Conservation (phyloP, 176 grass and related monocot genomes). For the Oryza glaberrima region DNA sequence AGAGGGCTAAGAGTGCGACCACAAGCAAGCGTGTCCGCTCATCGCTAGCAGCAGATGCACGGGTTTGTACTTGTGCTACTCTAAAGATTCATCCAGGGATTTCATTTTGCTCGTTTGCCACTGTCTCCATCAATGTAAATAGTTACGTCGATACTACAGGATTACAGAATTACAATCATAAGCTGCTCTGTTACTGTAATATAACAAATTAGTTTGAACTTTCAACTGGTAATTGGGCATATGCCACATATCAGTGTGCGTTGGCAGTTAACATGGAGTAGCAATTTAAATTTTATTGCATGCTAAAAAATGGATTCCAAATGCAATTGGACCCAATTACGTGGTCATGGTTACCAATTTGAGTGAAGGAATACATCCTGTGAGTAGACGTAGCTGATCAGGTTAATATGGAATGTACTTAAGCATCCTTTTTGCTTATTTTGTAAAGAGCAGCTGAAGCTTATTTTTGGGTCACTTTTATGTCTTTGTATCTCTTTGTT, state of each 20-base stretch:
- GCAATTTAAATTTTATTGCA: not conserved
- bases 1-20: slow-evolving; percentile 62
- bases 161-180: not conserved
- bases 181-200: not conserved
- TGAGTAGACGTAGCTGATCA: not conserved
- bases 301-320: not conserved
- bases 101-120: not conserved
- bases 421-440: not conserved
- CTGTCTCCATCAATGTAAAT: slow-evolving; percentile 1
- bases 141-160: not conserved
- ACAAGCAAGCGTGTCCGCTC: slow-evolving; percentile 76
- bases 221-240: not conserved
- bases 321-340: not conserved
- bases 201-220: not conserved
- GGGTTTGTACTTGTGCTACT: slow-evolving; percentile 58
- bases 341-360: not conserved
- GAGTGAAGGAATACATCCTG: not conserved
- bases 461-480: not conserved
- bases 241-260: not conserved
- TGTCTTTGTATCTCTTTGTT: not conserved
- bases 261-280: slow-evolving; percentile 5
- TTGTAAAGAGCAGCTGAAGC: not conserved
- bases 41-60: slow-evolving; percentile 63
- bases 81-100: not conserved
- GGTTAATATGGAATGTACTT: not conserved